Evolutionary conservation across 805 yeast genomes (phyloP), one percentile per base, ranked within the genome.

Genomic region (Zygotorulaspora sp.): DNA sequence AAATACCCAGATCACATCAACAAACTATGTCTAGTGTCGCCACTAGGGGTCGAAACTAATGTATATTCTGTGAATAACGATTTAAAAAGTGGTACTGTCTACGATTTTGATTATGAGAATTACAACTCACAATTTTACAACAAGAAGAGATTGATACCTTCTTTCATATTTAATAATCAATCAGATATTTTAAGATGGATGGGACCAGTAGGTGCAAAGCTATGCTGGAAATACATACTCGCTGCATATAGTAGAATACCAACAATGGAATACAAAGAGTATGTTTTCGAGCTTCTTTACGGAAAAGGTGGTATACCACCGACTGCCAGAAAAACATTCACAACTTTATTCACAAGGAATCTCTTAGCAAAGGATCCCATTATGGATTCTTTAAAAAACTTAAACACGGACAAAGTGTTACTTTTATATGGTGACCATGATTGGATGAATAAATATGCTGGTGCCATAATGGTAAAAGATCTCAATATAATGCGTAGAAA

Each of bases 21-120:
- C 11, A 72, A 73, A 41, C 60, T 85, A 47, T 66, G 82, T 2
- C 63, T 84, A 16, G 72, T 81, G 3, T 78, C 87, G 9, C 95
- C 95, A 0, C 83, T 82, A 0, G 95, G 95, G 0, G 77, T 84
- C 13, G 94, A 85, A 49, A 66, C 85, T 30, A 76, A 75, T 32
- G 72, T 82, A 0, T 77, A 70, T 52, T 78, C 89, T 0, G 61
- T 82, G 2, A 71, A 59, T 36, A 64, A 66, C 36, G 36, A 43
- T 10, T 33, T 43, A 27, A 32, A 43, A 2, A 19, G 35, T 3
- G 49, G 44, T 35, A 54, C 35, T 17, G 43, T 22, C n/a, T 60
- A 40, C 37, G 40, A 22, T 14, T 39, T 48, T 40, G 32, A 66
- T 69, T 61, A 70, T 70, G 69, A 55, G 50, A 47, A 55, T 55